Evolutionary conservation across 805 yeast species (phyloP).

Genomic region (Kluyveromyces lactis): DNA sequence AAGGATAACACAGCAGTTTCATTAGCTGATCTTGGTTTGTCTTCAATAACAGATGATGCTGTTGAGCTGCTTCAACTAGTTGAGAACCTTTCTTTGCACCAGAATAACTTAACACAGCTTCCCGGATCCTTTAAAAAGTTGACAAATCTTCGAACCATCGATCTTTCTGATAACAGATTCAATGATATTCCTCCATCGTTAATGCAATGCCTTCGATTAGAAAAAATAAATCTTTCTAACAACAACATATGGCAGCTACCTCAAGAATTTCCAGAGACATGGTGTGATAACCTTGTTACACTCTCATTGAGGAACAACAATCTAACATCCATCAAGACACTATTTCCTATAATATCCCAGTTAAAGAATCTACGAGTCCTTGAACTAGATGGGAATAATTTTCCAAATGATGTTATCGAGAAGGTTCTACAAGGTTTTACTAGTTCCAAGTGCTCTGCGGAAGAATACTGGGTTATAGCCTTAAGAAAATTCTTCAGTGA

Average conservation of each 20-base stretch:
- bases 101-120: conserved; percentile 39
- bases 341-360: conserved; percentile 46
- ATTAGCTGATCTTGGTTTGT: conserved; percentile 29
- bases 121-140: conserved; percentile 41
- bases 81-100: conserved; percentile 46
- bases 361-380: conserved; percentile 46
- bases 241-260: conserved; percentile 48
- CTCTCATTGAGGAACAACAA: conserved; percentile 55
- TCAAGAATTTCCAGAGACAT: conserved; percentile 28
- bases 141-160: conserved; percentile 47
- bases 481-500: conserved; percentile 20
- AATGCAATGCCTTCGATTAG: conserved; percentile 36
- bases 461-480: conserved; percentile 31
- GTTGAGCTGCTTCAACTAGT: conserved; percentile 31
- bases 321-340: conserved; percentile 34
- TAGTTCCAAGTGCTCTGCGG: conserved; percentile 28
- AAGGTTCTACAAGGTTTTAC: conserved; percentile 14
- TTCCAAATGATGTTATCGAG: conserved; percentile 46
- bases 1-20: neutral
- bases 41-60: conserved; percentile 32
- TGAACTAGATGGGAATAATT: conserved; percentile 49
- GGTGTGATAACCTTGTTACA: conserved; percentile 41
- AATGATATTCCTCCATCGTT: conserved; percentile 43
- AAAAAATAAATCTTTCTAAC: conserved; percentile 56
- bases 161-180: conserved; percentile 55